phyloP scores from a whole-genome alignment of 345 rosid genomes.

The Syzygium aqueum region DNA sequence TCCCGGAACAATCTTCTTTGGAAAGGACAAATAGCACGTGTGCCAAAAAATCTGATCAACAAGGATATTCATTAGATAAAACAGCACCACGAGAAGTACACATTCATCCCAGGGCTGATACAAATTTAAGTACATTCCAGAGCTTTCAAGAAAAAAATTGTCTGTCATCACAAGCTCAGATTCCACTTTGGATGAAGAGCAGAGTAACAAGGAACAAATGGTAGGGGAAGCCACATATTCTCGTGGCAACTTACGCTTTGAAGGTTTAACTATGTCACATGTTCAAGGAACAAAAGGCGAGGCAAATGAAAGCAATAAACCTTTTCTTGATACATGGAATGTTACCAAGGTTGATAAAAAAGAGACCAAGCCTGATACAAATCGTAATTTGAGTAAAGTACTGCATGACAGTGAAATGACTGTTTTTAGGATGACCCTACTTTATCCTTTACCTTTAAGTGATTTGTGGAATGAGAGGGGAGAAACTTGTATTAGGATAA shows the following conservation, averaged over 20 bases:
- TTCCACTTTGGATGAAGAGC: slow-evolving; percentile 9
- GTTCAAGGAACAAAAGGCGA: slow-evolving; percentile 9
- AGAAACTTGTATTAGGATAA: too few species aligned
- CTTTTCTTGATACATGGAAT: slow-evolving; percentile 7
- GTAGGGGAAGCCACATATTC: not conserved
- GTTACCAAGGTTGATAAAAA: slow-evolving; percentile 1
- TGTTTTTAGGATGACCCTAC: too few species aligned
- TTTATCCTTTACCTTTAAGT: too few species aligned
- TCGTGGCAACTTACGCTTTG: not conserved
- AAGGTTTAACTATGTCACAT: not conserved
- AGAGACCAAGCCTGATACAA: slow-evolving; percentile 5
- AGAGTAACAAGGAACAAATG: slow-evolving; percentile 4
- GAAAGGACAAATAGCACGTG: not conserved
- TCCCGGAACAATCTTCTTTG: not conserved
- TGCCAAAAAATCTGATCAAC: not conserved
- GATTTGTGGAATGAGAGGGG: too few species aligned
- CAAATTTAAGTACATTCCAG: not conserved
- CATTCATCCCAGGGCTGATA: not conserved
- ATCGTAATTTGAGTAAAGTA: not conserved
- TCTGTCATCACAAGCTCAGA: slow-evolving; percentile 5
- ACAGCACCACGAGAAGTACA: not conserved
- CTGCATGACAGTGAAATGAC: not conserved
- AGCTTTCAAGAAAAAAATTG: slow-evolving; percentile 7
- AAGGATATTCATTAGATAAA: not conserved
- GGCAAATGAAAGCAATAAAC: slow-evolving; percentile 12